Conservation (phyloP, 805 yeast species). For the Candida pseudofarinosa region DNA sequence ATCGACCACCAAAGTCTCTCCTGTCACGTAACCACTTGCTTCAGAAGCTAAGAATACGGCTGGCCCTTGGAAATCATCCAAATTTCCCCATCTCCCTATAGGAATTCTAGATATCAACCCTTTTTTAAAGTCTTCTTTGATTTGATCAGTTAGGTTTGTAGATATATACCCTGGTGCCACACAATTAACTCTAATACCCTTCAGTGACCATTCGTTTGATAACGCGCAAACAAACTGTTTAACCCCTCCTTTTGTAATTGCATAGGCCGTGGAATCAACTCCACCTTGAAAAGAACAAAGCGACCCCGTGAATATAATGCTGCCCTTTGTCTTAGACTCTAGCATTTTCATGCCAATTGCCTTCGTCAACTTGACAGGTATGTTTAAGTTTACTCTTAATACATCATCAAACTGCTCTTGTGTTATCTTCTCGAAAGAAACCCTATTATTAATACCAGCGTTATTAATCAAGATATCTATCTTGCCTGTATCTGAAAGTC, state of each 20-base stretch:
- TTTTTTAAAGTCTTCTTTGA: slow-evolving; percentile 47
- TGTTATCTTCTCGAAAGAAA: slow-evolving; percentile 30
- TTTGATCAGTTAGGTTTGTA: slow-evolving; percentile 64
- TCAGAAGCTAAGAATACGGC: slow-evolving; percentile 61
- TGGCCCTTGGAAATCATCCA: slow-evolving; percentile 69
- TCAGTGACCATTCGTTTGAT: slow-evolving; percentile 42
- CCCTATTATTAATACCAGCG: slow-evolving; percentile 37
- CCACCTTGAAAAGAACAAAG: slow-evolving; percentile 41
- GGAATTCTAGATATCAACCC: slow-evolving; percentile 29
- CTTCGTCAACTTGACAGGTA: slow-evolving; percentile 35
- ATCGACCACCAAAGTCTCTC: slow-evolving; percentile 69
- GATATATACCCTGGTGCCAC: slow-evolving; percentile 71
- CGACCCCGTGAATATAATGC: slow-evolving; percentile 41
- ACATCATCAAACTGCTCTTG: slow-evolving; percentile 35
- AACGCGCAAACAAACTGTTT: slow-evolving; percentile 31
- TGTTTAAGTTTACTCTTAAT: slow-evolving; percentile 36
- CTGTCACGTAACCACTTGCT: slow-evolving; percentile 72
- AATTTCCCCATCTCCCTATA: slow-evolving; percentile 70
- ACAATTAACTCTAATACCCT: slow-evolving; percentile 63
- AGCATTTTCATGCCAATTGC: slow-evolving; percentile 35
- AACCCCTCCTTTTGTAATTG: slow-evolving; percentile 41
- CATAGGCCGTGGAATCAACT: slow-evolving; percentile 32
- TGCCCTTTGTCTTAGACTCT: slow-evolving; percentile 28
- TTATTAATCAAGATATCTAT: slow-evolving; percentile 42
- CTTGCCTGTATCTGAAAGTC: slow-evolving; percentile 21